Percentiles rank a stretch among this genome's conserved stretches.
These are phyloP conservation scores for Onygenales sp. DNA, from an alignment of 2,329 filamentous ascomycete species.

Conservation along the genomic window DNA sequence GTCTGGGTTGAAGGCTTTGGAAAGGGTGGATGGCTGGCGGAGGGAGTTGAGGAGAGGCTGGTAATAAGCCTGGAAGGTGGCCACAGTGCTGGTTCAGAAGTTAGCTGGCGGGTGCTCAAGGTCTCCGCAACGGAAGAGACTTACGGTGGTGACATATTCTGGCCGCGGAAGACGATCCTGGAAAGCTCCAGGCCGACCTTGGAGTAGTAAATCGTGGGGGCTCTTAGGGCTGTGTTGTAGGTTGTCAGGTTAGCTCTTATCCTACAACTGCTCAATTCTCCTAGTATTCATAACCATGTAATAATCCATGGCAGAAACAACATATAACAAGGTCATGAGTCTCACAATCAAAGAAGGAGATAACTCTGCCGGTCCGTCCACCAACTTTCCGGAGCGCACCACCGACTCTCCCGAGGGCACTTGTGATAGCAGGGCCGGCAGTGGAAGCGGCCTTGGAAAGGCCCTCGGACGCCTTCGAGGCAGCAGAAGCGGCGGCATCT, in stretches of 20 bases:
- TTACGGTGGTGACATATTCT: conserved; percentile 94
- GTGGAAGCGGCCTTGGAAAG: conserved; percentile 72
- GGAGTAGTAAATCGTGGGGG: conserved; percentile 83
- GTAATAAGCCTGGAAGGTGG: conserved; percentile 81
- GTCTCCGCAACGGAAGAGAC: conserved; percentile 24
- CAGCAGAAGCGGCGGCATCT: conserved; percentile 32
- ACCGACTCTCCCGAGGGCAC: conserved; percentile 58
- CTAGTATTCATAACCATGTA: conserved; percentile 1
- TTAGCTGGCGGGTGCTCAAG: background rate
- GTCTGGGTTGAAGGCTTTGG: conserved; percentile 12
- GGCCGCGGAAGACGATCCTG: conserved; percentile 77
- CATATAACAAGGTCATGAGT: background rate
- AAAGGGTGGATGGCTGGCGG: conserved; percentile 58
- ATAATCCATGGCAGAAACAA: background rate
- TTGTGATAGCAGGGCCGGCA: conserved; percentile 66
- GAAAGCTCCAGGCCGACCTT: conserved; percentile 78
- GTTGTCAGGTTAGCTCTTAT: conserved; percentile 3
- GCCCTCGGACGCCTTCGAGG: conserved; percentile 65
- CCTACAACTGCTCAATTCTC: background rate
- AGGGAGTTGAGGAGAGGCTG: conserved; percentile 62
- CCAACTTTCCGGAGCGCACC: conserved; percentile 66
- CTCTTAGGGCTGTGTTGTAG: conserved; percentile 61
- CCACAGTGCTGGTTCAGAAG: conserved; percentile 51
- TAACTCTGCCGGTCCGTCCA: conserved; percentile 69
- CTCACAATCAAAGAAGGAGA: conserved; percentile 82